Evolutionary conservation across 108 stramenopile species (phyloP).

Genomic region (Cylindrotheca fusiformis): DNA sequence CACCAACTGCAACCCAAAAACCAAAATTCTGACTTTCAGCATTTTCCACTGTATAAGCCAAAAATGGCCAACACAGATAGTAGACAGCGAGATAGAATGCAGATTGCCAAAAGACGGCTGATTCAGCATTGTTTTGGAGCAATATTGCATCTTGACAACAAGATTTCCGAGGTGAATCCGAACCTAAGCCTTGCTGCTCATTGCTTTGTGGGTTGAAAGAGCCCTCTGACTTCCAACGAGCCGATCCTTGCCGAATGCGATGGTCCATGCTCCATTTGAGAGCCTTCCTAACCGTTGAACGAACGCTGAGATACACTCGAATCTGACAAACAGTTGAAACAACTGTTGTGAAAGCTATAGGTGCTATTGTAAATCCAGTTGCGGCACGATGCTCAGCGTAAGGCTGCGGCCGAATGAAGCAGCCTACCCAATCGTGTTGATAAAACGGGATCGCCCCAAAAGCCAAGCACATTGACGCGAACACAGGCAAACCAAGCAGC

Average conservation of each 20-base stretch:
- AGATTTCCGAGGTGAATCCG: not conserved
- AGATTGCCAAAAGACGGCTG: conserved; percentile 9
- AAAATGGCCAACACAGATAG: conserved; percentile 8
- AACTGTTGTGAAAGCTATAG: not conserved
- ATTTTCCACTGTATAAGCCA: not conserved
- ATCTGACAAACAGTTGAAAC: not conserved
- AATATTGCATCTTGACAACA: not conserved
- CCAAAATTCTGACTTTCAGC: not conserved
- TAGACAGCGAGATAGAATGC: conserved; percentile 4
- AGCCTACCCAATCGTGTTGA: not conserved
- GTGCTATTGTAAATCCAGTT: not conserved
- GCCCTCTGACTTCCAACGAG: too few relatives aligned
- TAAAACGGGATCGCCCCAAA: not conserved
- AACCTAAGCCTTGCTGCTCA: not conserved
- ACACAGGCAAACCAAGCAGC: not conserved
- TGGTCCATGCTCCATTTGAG: not conserved
- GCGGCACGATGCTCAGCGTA: not conserved
- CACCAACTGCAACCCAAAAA: not conserved
- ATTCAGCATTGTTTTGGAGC: not conserved
- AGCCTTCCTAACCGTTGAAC: not conserved
- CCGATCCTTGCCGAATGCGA: not conserved
- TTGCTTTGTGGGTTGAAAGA: too few relatives aligned
- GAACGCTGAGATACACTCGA: not conserved
- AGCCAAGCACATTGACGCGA: not conserved
- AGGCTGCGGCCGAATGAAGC: not conserved